phyloP scores from a whole-genome alignment of 345 rosid species.

The Boechera stricta region DNA sequence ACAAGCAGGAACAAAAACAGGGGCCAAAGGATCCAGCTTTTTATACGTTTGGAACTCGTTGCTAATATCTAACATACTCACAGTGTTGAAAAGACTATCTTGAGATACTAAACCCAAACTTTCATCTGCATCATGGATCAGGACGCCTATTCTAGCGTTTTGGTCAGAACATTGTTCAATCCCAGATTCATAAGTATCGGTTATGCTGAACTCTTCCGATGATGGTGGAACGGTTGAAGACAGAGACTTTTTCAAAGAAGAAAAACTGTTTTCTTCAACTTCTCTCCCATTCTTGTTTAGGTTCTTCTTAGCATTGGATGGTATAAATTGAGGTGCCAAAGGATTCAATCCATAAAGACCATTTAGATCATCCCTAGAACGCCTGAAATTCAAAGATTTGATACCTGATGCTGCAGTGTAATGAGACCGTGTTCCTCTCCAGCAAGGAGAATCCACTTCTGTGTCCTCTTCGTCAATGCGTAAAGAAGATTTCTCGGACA shows the following conservation, averaged over 20 bases:
- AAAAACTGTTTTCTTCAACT: slow-evolving; percentile 28
- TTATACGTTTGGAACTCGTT: slow-evolving; percentile 10
- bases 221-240: background rate
- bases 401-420: too few relatives aligned
- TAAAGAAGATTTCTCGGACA: too few relatives aligned
- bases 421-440: too few relatives aligned
- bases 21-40: slow-evolving; percentile 35
- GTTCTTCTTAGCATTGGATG: slow-evolving; percentile 42
- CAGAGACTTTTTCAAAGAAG: slow-evolving; percentile 29
- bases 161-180: background rate
- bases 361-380: slow-evolving; percentile 23
- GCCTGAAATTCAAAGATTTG: too few relatives aligned
- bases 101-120: slow-evolving; percentile 30
- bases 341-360: slow-evolving; percentile 48
- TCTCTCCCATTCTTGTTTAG: slow-evolving; percentile 34
- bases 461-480: too few relatives aligned
- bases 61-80: slow-evolving; percentile 11
- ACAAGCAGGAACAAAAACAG: slow-evolving; percentile 36
- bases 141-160: too few relatives aligned
- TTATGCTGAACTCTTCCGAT: slow-evolving; percentile 19
- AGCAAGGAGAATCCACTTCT: too few relatives aligned
- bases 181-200: slow-evolving; percentile 2
- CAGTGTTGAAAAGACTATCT: slow-evolving; percentile 17
- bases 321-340: slow-evolving; percentile 55
- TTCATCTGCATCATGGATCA: background rate